Conservation (phyloP, 164 flowering plant species). For the Vitis cinerea region DNA sequence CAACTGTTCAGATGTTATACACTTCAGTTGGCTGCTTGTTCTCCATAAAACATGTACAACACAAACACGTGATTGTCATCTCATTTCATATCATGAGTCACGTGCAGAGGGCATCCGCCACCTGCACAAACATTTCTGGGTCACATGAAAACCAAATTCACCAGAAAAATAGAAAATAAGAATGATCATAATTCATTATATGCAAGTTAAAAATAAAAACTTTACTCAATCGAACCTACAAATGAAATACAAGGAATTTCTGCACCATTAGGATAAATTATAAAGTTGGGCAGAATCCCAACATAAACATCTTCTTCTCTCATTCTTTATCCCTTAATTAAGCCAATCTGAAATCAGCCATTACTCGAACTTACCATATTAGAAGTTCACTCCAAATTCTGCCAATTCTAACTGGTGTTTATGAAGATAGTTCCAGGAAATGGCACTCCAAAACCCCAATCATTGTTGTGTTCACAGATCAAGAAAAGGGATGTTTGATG, state of each 20-base stretch:
- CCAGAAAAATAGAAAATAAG: too few species aligned
- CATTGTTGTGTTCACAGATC: not conserved
- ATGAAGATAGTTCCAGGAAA: not conserved
- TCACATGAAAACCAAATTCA: too few species aligned
- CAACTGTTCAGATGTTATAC: not conserved
- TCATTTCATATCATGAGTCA: too few species aligned
- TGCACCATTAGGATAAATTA: too few species aligned
- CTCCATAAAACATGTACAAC: not conserved
- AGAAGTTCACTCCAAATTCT: not conserved
- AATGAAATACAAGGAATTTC: too few species aligned
- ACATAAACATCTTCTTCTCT: not conserved
- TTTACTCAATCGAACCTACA: too few species aligned
- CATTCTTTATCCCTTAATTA: not conserved
- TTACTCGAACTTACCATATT: not conserved
- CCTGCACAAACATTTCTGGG: too few species aligned
- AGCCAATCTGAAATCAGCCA: not conserved
- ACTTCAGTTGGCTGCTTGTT: not conserved
- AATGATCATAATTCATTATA: too few species aligned
- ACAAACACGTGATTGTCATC: too few species aligned
- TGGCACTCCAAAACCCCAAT: not conserved
- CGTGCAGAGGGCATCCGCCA: too few species aligned
- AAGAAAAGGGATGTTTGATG: not conserved
- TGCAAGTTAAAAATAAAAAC: too few species aligned
- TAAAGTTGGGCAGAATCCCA: too few species aligned
- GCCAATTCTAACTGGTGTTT: not conserved